Evolutionary conservation across 2,329 filamentous ascomycete genomes (phyloP).

Genomic region (Aspergillus latus): DNA sequence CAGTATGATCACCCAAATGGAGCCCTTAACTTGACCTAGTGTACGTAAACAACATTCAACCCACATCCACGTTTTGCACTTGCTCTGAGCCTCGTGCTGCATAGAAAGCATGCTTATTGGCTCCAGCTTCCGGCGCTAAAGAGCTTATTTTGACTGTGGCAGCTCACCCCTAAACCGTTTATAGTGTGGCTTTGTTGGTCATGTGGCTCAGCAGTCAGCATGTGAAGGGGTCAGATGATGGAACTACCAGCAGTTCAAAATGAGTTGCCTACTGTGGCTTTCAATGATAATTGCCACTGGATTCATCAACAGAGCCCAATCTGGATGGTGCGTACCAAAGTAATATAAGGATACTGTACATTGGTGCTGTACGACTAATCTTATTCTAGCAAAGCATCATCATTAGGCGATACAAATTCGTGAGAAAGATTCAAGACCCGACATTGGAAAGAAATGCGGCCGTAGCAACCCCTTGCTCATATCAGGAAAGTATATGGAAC

Average conservation of each 20-base stretch:
- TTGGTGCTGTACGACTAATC: constrained; percentile 8
- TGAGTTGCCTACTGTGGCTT: too few relatives aligned
- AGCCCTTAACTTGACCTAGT: neutral
- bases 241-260: too few relatives aligned
- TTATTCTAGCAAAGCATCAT: constrained; percentile 23
- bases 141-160: neutral
- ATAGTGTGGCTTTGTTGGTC: neutral
- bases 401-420: constrained; percentile 30
- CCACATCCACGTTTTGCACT: too few relatives aligned
- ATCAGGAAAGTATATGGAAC: constrained; percentile 17
- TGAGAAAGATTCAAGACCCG: constrained; percentile 21
- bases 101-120: neutral
- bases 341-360: constrained; percentile 9
- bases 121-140: neutral
- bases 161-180: neutral
- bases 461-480: constrained; percentile 15
- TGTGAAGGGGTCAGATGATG: neutral
- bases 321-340: too few relatives aligned
- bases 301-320: too few relatives aligned
- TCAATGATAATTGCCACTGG: neutral
- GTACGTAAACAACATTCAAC: neutral
- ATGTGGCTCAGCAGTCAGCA: neutral
- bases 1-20: neutral
- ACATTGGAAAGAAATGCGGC: constrained; percentile 18
- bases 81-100: neutral